Percentiles rank a stretch among this genome's conserved stretches.
Evolutionary conservation across 371 early-diverging fungal species (phyloP).

Genomic region (Mucor mucedo): DNA sequence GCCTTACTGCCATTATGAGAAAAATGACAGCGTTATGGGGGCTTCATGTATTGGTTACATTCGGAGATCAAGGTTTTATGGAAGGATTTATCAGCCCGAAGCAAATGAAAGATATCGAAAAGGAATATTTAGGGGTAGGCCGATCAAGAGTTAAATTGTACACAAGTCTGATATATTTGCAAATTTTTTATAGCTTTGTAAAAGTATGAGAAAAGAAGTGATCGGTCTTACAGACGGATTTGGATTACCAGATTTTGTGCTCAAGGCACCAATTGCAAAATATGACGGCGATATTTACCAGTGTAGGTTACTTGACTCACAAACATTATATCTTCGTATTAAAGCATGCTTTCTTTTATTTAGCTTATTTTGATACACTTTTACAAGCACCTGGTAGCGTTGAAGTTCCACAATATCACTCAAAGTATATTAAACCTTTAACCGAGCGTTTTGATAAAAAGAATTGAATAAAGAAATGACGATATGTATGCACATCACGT

Average conservation of each 20-base stretch:
- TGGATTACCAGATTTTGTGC: slow-evolving; percentile 66
- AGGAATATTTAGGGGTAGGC: slow-evolving; percentile 45
- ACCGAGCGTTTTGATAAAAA: slow-evolving; percentile 23
- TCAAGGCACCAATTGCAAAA: slow-evolving; percentile 70
- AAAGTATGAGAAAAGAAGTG: slow-evolving; percentile 58
- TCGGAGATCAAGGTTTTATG: slow-evolving; percentile 54
- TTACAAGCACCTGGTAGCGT: slow-evolving; percentile 39
- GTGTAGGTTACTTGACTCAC: slow-evolving; percentile 23
- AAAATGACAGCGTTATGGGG: slow-evolving; percentile 47
- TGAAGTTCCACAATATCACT: slow-evolving; percentile 41
- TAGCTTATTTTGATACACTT: slow-evolving; percentile 53
- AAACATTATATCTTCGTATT: too few relatives aligned
- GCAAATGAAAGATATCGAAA: slow-evolving; percentile 52
- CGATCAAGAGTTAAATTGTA: neutral
- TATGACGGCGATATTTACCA: slow-evolving; percentile 69
- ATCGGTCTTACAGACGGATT: slow-evolving; percentile 69
- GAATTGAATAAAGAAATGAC: slow-evolving; percentile 1
- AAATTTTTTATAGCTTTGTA: slow-evolving; percentile 35
- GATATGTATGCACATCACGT: neutral
- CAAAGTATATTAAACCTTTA: slow-evolving; percentile 45
- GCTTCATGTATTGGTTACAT: slow-evolving; percentile 43
- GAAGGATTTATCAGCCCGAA: slow-evolving; percentile 54
- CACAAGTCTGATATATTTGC: neutral
- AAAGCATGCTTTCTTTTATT: neutral
- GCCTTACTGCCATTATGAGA: slow-evolving; percentile 33